Evolutionary conservation across 148 eudicot species (phyloP).

Genomic region (Fagopyrum homotropicum): DNA sequence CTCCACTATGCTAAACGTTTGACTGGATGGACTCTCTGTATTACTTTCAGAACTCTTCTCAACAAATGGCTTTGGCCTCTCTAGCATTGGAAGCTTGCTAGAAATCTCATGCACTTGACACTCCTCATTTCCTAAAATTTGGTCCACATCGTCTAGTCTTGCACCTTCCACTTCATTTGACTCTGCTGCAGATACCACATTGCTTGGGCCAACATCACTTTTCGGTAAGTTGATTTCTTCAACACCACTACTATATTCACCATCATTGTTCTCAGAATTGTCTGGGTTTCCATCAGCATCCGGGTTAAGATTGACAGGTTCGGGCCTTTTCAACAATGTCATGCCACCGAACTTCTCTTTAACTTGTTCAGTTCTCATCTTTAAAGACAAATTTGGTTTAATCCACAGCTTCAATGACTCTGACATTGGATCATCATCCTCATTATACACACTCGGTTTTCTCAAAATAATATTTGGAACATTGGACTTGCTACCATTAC

Average conservation of each 20-base stretch:
- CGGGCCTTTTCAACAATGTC: constrained; percentile 76
- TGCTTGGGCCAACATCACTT: constrained; percentile 17
- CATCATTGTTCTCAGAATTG: constrained; percentile 17
- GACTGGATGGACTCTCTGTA: constrained; percentile 17
- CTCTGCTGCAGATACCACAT: constrained; percentile 13
- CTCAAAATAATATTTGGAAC: constrained; percentile 74
- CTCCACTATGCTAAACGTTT: constrained; percentile 13
- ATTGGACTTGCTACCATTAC: constrained; percentile 20
- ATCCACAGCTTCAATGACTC: constrained; percentile 36
- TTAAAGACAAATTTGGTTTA: constrained; percentile 56
- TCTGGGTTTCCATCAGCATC: constrained; percentile 23
- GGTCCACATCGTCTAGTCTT: constrained; percentile 8
- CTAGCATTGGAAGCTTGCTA: constrained; percentile 27
- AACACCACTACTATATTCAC: not conserved
- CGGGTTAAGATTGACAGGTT: constrained; percentile 23
- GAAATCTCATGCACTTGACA: constrained; percentile 13
- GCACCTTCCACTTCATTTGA: constrained; percentile 14
- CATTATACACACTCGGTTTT: constrained; percentile 55
- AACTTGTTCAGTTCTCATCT: constrained; percentile 54
- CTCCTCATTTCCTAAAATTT: constrained; percentile 7
- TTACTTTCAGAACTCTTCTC: constrained; percentile 19
- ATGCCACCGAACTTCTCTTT: constrained; percentile 67
- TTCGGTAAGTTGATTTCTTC: constrained; percentile 1
- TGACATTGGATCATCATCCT: constrained; percentile 44
- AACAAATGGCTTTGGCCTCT: constrained; percentile 38